phyloP scores from a whole-genome alignment of 2,329 filamentous ascomycete species.

The Phialophora chinensis region DNA sequence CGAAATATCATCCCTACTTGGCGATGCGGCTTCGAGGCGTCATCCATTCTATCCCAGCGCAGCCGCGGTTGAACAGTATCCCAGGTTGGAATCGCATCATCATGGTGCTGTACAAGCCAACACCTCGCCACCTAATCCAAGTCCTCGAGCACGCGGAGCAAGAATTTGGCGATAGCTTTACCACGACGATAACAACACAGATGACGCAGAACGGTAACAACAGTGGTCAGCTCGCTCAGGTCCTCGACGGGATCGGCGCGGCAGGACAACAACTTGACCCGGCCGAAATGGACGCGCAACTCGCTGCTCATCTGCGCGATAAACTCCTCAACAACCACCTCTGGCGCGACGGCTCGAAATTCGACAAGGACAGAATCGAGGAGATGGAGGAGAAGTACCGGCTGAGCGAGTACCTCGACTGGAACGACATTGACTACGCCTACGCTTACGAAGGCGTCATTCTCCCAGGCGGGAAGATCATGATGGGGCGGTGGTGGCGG shows the following conservation, averaged over 20 bases:
- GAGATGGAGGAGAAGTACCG: slow-evolving; percentile 36
- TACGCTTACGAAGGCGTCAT: slow-evolving; percentile 57
- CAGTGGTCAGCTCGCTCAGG: background rate
- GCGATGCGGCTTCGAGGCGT: slow-evolving; percentile 46
- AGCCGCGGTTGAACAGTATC: slow-evolving; percentile 37
- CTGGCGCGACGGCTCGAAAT: slow-evolving; percentile 17
- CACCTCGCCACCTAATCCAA: slow-evolving; percentile 34
- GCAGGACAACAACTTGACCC: slow-evolving; percentile 8
- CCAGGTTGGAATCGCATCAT: slow-evolving; percentile 48
- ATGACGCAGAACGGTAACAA: slow-evolving; percentile 8
- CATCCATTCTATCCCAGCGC: slow-evolving; percentile 41
- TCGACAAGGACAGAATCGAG: slow-evolving; percentile 27
- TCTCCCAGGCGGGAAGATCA: slow-evolving; percentile 54
- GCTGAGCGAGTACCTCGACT: slow-evolving; percentile 32
- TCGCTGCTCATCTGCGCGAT: slow-evolving; percentile 16
- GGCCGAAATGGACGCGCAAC: slow-evolving; percentile 27
- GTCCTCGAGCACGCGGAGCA: slow-evolving; percentile 36
- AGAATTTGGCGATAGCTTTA: slow-evolving; percentile 33
- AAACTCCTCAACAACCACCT: slow-evolving; percentile 25
- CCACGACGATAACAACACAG: slow-evolving; percentile 25
- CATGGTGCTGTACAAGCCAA: slow-evolving; percentile 45
- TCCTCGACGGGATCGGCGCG: background rate
- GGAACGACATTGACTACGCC: slow-evolving; percentile 44
- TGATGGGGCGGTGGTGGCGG: slow-evolving; percentile 59
- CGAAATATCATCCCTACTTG: slow-evolving; percentile 37